Base-by-base conservation (phyloP, 176 grass and related monocot genomes). In the Juncus effusus region DNA sequence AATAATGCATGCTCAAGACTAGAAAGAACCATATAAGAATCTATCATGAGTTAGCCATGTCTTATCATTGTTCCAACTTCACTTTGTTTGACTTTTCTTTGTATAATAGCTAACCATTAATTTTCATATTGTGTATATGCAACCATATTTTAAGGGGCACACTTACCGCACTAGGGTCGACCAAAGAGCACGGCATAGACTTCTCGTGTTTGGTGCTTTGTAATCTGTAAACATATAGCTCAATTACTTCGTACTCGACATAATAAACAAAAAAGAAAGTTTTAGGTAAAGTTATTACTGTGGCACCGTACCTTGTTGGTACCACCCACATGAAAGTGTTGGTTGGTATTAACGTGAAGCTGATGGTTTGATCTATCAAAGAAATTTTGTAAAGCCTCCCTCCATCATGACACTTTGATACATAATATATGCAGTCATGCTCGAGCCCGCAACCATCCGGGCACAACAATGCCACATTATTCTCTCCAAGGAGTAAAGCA, bases 301-400 rank as follows among this genome's bases (percentile, higher is more conserved):
- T 3, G 7, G 38, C 2, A 38, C 12, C 14, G 35, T 38, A 62
- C 59, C 59, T 62, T 62, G 6, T 62, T 12, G 35, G 36, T 49
- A 54, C 60, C 13, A 63, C 9, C 45, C 8, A 6, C 2, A 7
- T n/a, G 16, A 63, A 35, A 36, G 4, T 13, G 8, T 75, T 9
- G 35, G 10, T 1, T 39, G 19, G 59, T 62, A 38, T 62, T 40
- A 11, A 11, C 7, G 7, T 40, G 35, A 36, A 62, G 35, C 16
- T 13, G 35, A 62, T 40, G 4, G 60, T 75, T 15, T 63, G 11
- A 56, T 75, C 60, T 52, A 62, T 13, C 59, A 75, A 10, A 3
- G 4, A 40, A 11, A 75, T 61, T 0, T 51, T 75, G 13, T 62
- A 75, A 12, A 75, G 4, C 6, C 72, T 37, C 51, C 7, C 4